These are phyloP conservation scores for Ettlia oleoabundans DNA, from an alignment of 139 green algal genomes.

Conservation along the genomic window DNA sequence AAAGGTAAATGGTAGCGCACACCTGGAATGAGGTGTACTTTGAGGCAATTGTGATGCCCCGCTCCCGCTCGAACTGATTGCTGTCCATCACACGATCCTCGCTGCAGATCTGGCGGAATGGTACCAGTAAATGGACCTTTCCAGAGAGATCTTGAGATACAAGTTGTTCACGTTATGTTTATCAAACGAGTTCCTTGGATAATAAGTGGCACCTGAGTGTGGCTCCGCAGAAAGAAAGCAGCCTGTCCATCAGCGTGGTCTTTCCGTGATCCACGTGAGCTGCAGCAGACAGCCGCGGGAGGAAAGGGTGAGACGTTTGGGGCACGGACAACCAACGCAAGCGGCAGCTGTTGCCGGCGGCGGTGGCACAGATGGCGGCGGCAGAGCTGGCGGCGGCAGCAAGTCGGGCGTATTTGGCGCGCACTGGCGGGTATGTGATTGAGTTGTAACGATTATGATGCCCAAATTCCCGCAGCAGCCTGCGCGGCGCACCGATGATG, in stretches of 20 bases:
- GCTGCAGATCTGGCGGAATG: neutral
- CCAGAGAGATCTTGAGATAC: too few relatives aligned
- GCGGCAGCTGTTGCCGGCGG: too few relatives aligned
- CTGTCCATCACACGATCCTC: slow-evolving; percentile 81
- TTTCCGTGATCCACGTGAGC: slow-evolving; percentile 96
- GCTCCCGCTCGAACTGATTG: slow-evolving; percentile 84
- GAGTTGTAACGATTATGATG: too few relatives aligned
- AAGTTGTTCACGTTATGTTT: too few relatives aligned
- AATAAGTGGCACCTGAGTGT: slow-evolving; percentile 20
- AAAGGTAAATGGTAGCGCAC: too few relatives aligned
- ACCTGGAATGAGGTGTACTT: slow-evolving; percentile 78
- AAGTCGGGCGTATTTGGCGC: neutral
- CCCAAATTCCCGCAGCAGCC: neutral
- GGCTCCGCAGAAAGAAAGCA: slow-evolving; percentile 67
- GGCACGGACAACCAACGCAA: neutral
- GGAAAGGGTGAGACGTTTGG: neutral
- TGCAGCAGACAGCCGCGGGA: neutral
- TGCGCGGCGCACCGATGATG: slow-evolving; percentile 68
- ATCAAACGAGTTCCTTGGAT: neutral
- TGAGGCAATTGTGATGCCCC: slow-evolving; percentile 89
- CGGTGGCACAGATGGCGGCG: neutral
- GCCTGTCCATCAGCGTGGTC: slow-evolving; percentile 83
- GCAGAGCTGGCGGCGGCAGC: neutral
- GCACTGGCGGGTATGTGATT: neutral
- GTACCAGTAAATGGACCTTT: too few relatives aligned